Percentiles rank a stretch among this genome's conserved stretches.
Evolutionary conservation across 2,329 filamentous ascomycete species (phyloP).

Genomic region (Helotiales sp.): DNA sequence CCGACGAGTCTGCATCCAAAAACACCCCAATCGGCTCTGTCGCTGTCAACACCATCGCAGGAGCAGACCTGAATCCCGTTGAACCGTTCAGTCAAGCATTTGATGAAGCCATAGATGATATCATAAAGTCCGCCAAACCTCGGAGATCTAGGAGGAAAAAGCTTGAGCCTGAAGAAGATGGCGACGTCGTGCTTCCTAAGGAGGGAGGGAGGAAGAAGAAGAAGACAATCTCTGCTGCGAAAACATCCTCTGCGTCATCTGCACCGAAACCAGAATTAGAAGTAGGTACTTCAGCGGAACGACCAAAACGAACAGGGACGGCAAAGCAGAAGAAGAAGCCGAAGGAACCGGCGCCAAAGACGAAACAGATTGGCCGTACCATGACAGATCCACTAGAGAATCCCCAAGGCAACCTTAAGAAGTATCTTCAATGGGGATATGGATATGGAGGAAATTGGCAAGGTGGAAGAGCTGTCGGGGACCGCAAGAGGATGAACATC

Average conservation of each 20-base stretch:
- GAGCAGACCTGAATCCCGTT: too few species aligned
- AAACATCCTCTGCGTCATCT: too few species aligned
- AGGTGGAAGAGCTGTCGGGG: conserved; percentile 27
- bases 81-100: not conserved
- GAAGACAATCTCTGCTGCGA: too few species aligned
- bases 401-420: not conserved
- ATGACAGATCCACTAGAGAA: not conserved
- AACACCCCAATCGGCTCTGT: not conserved
- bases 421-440: conserved; percentile 21
- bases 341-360: not conserved
- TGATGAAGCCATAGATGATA: not conserved
- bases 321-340: not conserved
- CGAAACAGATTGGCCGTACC: not conserved
- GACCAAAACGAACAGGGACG: not conserved
- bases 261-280: too few species aligned
- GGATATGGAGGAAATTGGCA: conserved; percentile 5
- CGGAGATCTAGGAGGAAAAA: not conserved
- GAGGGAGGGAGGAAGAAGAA: too few species aligned
- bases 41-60: not conserved
- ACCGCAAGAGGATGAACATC: conserved; percentile 56
- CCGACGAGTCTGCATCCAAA: not conserved
- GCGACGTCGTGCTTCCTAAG: too few species aligned
- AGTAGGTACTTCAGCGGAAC: too few species aligned
- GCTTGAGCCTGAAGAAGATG: not conserved
- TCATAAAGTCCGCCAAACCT: not conserved